A percentile compares a stretch with the other conserved stretches of the same genome.
These are phyloP conservation scores for Sclerotiophoma versabilis DNA, from an alignment of 2,329 filamentous ascomycete species.

Conservation along the genomic window DNA sequence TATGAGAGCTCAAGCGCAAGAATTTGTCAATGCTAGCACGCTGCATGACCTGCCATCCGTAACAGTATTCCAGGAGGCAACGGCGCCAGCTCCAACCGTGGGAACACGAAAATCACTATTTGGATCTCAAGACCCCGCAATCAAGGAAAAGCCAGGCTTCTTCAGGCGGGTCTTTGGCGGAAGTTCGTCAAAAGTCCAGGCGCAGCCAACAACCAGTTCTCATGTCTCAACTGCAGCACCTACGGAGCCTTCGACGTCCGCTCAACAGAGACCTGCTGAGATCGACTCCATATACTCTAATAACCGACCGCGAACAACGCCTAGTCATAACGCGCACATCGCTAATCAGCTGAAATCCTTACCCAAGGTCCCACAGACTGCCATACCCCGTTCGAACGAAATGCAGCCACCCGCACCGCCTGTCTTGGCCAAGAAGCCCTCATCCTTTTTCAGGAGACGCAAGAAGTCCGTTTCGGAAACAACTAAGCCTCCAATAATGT, in stretches of 20 bases:
- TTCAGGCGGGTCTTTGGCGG: constrained; percentile 88
- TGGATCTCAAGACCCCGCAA: constrained; percentile 48
- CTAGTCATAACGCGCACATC: constrained; percentile 53
- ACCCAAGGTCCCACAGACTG: constrained; percentile 37
- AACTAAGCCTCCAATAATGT: constrained; percentile 66
- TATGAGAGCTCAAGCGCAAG: constrained; percentile 56
- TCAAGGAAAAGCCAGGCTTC: constrained; percentile 78
- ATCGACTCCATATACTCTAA: constrained; percentile 42
- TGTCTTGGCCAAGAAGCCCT: constrained; percentile 83
- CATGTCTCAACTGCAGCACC: constrained; percentile 18
- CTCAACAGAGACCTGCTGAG: constrained; percentile 33
- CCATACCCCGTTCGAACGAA: constrained; percentile 31
- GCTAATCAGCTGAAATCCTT: constrained; percentile 58
- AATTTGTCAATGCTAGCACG: constrained; percentile 57
- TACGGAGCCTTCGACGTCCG: constrained; percentile 25
- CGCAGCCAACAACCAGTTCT: constrained; percentile 41
- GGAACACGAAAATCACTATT: constrained; percentile 58
- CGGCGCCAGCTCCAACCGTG: constrained; percentile 62
- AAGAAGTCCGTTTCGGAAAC: constrained; percentile 86
- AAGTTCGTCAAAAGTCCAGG: constrained; percentile 64
- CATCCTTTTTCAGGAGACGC: constrained; percentile 89
- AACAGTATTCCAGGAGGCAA: constrained; percentile 56
- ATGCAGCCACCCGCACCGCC: constrained; percentile 34
- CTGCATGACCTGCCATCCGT: constrained; percentile 53
- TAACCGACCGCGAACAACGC: constrained; percentile 47